Percentiles rank a stretch among this genome's conserved stretches.
These are phyloP conservation scores for Incumbomyces lentus DNA, from an alignment of 2,329 filamentous ascomycete species.

Conservation along the genomic window DNA sequence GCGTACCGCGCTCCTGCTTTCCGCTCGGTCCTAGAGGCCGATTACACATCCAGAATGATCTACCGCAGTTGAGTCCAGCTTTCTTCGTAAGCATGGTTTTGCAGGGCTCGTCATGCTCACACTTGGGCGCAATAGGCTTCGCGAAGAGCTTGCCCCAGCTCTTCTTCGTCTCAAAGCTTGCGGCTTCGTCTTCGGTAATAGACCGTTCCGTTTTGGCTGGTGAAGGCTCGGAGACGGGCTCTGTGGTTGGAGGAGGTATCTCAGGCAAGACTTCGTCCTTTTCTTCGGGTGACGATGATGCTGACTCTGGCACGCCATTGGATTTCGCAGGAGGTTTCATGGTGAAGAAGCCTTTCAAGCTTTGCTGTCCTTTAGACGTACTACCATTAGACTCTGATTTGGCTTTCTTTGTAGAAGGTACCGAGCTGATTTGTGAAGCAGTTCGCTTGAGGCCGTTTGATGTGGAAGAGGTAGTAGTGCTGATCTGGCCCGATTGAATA, in stretches of 20 bases:
- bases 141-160: slow-evolving; percentile 78
- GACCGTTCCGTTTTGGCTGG: slow-evolving; percentile 9
- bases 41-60: slow-evolving; percentile 58
- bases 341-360: slow-evolving; percentile 71
- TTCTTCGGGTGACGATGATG: slow-evolving; percentile 5
- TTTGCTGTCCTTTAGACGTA: slow-evolving; percentile 44
- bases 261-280: not conserved
- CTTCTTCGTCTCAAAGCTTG: slow-evolving; percentile 58
- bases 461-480: slow-evolving; percentile 9
- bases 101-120: slow-evolving; percentile 83
- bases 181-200: slow-evolving; percentile 40
- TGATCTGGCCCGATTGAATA: not conserved
- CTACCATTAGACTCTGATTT: slow-evolving; percentile 31
- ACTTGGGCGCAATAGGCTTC: slow-evolving; percentile 63
- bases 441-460: slow-evolving; percentile 30
- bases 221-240: not conserved
- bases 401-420: slow-evolving; percentile 38
- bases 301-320: not conserved
- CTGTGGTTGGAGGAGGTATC: not conserved
- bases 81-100: slow-evolving; percentile 79
- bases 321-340: slow-evolving; percentile 36
- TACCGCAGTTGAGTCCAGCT: slow-evolving; percentile 65
- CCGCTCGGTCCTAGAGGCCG: slow-evolving; percentile 78
- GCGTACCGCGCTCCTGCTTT: slow-evolving; percentile 68
- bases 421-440: slow-evolving; percentile 23